Conservation (phyloP, 2,329 filamentous ascomycete species). For the Metarhizium brunneum region DNA sequence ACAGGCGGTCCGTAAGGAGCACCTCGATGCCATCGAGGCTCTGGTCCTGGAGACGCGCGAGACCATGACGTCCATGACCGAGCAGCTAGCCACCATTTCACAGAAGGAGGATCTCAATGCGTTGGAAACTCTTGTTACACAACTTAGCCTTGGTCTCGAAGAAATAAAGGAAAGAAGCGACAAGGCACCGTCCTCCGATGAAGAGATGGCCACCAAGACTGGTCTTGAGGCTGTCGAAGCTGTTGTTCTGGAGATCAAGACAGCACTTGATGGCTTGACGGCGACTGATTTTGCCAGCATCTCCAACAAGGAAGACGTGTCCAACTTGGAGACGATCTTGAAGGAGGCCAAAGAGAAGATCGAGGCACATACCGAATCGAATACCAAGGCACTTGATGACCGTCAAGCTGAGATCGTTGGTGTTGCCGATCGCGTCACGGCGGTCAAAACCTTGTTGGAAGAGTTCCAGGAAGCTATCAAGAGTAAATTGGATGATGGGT, state of each 20-base stretch:
- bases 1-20: conserved; percentile 57
- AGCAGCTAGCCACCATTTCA: conserved; percentile 59
- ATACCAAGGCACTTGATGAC: conserved; percentile 71
- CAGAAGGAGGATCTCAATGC: conserved; percentile 71
- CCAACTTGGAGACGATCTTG: conserved; percentile 54
- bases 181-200: conserved; percentile 39
- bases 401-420: conserved; percentile 75
- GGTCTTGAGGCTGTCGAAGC: conserved; percentile 76
- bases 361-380: conserved; percentile 60
- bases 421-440: conserved; percentile 67
- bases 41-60: conserved; percentile 67
- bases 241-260: conserved; percentile 77
- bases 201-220: conserved; percentile 65
- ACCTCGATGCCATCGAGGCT: conserved; percentile 56
- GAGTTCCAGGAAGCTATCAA: conserved; percentile 71
- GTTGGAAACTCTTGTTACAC: conserved; percentile 69
- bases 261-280: conserved; percentile 62
- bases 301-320: conserved; percentile 66
- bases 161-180: conserved; percentile 56
- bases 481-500: conserved; percentile 66
- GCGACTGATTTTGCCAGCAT: conserved; percentile 62
- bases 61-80: conserved; percentile 54
- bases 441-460: conserved; percentile 68
- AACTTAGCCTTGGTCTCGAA: conserved; percentile 66
- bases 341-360: conserved; percentile 63